phyloP scores from a whole-genome alignment of 345 rosid species.

The Brassica juncea region DNA sequence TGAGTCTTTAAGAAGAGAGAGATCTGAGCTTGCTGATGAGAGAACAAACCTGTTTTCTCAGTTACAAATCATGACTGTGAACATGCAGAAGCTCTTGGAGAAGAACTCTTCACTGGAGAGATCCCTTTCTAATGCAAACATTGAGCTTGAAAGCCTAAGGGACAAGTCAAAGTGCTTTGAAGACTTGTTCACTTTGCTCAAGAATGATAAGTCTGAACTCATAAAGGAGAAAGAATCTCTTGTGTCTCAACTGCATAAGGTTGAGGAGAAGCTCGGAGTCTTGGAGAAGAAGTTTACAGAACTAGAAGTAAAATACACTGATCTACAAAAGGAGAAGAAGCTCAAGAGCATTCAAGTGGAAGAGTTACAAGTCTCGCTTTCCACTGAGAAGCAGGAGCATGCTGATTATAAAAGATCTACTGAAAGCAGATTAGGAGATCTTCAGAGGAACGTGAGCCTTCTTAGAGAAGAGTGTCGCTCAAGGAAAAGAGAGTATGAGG shows the following conservation, averaged over 20 bases:
- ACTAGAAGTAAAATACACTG: constrained; percentile 57
- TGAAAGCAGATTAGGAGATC: constrained; percentile 62
- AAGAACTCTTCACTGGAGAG: constrained; percentile 57
- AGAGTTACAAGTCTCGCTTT: constrained; percentile 60
- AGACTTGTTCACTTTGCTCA: constrained; percentile 63
- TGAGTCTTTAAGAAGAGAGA: constrained; percentile 69
- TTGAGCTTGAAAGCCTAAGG: constrained; percentile 72
- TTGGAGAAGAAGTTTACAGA: constrained; percentile 71
- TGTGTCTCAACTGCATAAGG: constrained; percentile 56
- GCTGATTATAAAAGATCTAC: constrained; percentile 54
- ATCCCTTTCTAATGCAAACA: constrained; percentile 61
- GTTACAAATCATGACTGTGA: constrained; percentile 64
- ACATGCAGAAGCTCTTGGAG: constrained; percentile 69
- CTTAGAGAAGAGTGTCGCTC: constrained; percentile 71
- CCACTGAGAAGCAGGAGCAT: constrained; percentile 62
- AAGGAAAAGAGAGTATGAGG: constrained; percentile 79
- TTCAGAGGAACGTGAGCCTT: constrained; percentile 64
- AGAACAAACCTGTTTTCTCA: constrained; percentile 73
- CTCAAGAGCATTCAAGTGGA: constrained; percentile 52
- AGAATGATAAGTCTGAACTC: constrained; percentile 70
- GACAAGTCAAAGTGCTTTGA: constrained; percentile 71
- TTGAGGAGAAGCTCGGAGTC: constrained; percentile 56
- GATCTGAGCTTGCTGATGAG: constrained; percentile 62
- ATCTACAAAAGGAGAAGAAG: constrained; percentile 65
- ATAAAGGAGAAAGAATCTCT: constrained; percentile 55